A percentile compares a stretch with the other conserved stretches of the same genome.
phyloP scores from a whole-genome alignment of 2,329 filamentous ascomycete genomes.

The Macroventuria anomochaeta region DNA sequence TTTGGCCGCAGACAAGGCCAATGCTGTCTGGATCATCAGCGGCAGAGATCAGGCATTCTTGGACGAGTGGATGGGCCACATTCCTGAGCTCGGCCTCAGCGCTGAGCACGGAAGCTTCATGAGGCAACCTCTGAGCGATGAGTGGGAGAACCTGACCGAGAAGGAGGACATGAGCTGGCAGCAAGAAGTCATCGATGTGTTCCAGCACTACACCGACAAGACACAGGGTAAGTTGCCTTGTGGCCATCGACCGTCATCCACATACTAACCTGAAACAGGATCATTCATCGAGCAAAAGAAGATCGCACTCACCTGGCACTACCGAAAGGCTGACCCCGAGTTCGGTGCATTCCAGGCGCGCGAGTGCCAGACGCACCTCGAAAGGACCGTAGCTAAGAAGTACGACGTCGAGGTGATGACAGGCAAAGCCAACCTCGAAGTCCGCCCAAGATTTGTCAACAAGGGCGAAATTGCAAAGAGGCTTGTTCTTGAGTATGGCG shows the following conservation, averaged over 20 bases:
- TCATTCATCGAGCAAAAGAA: slow-evolving; percentile 95
- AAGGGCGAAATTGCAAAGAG: slow-evolving; percentile 94
- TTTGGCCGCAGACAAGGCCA: slow-evolving; percentile 79
- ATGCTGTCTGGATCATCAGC: slow-evolving; percentile 98
- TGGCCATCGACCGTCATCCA: slow-evolving; percentile 1
- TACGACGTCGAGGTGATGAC: slow-evolving; percentile 97
- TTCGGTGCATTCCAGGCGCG: slow-evolving; percentile 79
- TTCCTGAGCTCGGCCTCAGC: slow-evolving; percentile 85
- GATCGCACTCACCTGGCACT: slow-evolving; percentile 96
- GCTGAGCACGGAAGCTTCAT: slow-evolving; percentile 98
- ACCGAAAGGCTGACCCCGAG: slow-evolving; percentile 87
- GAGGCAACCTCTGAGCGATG: slow-evolving; percentile 73
- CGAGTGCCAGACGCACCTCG: slow-evolving; percentile 82
- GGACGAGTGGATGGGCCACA: slow-evolving; percentile 90
- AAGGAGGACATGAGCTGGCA: slow-evolving; percentile 93
- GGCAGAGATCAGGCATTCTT: slow-evolving; percentile 93
- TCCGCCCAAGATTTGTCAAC: slow-evolving; percentile 96
- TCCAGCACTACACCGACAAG: slow-evolving; percentile 85
- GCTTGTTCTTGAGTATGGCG: slow-evolving; percentile 75
- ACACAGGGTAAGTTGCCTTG: slow-evolving; percentile 70
- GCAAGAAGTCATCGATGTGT: slow-evolving; percentile 79
- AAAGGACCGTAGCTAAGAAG: slow-evolving; percentile 74
- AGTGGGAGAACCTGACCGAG: slow-evolving; percentile 90
- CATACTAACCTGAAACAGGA: slow-evolving; percentile 57
- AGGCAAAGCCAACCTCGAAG: slow-evolving; percentile 95